phyloP scores from a whole-genome alignment of 208 protist genomes.

The Trypanosoma rangeli region DNA sequence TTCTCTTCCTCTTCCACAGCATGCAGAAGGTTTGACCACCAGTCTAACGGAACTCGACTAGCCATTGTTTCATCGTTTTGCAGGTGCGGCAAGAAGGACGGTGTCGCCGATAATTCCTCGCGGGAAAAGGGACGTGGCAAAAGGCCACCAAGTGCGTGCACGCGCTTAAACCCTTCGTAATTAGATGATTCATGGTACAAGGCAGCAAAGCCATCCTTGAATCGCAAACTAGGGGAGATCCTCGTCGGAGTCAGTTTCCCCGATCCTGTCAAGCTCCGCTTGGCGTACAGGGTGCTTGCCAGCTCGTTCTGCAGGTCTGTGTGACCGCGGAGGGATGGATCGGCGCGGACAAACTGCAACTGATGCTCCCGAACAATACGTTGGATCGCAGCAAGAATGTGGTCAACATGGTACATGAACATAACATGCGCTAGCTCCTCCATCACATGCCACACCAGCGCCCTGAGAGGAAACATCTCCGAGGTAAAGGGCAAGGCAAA shows the following conservation, averaged over 20 bases:
- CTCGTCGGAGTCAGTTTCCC: constrained; percentile 24
- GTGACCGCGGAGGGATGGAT: constrained; percentile 35
- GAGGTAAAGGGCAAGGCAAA: constrained; percentile 59
- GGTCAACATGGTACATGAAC: constrained; percentile 79
- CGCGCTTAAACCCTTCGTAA: constrained; percentile 69
- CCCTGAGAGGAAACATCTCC: constrained; percentile 64
- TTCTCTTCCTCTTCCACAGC: not conserved
- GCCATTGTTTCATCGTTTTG: constrained; percentile 41
- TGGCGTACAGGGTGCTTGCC: constrained; percentile 34
- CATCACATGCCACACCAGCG: constrained; percentile 76
- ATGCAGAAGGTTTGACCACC: constrained; percentile 9
- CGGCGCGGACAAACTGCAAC: constrained; percentile 63
- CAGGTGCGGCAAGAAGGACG: constrained; percentile 64
- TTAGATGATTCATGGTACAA: constrained; percentile 65
- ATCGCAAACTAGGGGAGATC: constrained; percentile 19
- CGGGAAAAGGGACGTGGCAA: constrained; percentile 55
- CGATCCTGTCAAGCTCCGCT: constrained; percentile 2
- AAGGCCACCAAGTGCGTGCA: constrained; percentile 62
- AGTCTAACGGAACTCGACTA: constrained; percentile 17
- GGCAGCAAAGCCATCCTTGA: constrained; percentile 35
- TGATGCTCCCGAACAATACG: constrained; percentile 75
- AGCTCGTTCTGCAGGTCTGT: constrained; percentile 32
- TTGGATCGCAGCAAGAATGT: constrained; percentile 56
- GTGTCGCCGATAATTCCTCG: constrained; percentile 34
- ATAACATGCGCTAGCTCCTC: constrained; percentile 83